These are phyloP conservation scores for Sarocladiaceae sp. DNA, from an alignment of 2,329 filamentous ascomycete genomes.

Conservation along the genomic window DNA sequence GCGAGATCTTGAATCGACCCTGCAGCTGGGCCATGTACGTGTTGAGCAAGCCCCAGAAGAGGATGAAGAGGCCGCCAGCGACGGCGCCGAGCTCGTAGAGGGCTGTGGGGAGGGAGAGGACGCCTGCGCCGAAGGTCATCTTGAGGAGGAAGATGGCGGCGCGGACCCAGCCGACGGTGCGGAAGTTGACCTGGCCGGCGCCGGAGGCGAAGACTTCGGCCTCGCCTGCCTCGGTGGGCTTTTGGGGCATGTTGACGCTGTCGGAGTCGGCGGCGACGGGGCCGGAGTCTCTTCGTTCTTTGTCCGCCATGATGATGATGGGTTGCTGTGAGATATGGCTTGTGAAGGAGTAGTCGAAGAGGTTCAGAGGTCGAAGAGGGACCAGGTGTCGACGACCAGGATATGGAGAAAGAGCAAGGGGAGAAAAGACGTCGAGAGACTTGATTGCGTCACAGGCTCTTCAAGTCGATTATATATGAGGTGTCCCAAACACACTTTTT, in stretches of 20 bases:
- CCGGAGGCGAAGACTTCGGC: conserved; percentile 3
- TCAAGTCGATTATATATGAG: too few species aligned
- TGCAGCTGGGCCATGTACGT: conserved; percentile 8
- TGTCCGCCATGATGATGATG: neutral
- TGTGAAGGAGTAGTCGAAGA: too few species aligned
- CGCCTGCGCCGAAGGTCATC: conserved; percentile 8
- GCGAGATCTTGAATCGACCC: conserved; percentile 5
- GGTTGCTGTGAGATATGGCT: too few species aligned
- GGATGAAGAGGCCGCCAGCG: conserved; percentile 5
- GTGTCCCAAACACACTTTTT: too few species aligned
- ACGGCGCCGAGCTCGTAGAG: conserved; percentile 9
- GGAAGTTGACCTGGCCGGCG: conserved; percentile 5
- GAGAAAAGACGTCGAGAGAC: too few species aligned
- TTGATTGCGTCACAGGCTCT: too few species aligned
- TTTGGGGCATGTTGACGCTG: conserved; percentile 2
- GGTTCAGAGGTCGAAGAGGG: too few species aligned
- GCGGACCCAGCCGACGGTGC: conserved; percentile 7
- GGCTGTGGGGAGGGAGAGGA: conserved; percentile 4
- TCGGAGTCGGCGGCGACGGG: neutral
- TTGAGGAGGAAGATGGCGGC: conserved; percentile 8
- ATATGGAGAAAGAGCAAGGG: neutral
- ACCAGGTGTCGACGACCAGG: neutral
- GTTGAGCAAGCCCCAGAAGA: conserved; percentile 7
- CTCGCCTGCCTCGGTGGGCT: conserved; percentile 3
- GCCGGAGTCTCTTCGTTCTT: neutral